These are phyloP conservation scores for Pneumocystis murina DNA, from an alignment of 1,139 yeast species.

Conservation along the genomic window DNA sequence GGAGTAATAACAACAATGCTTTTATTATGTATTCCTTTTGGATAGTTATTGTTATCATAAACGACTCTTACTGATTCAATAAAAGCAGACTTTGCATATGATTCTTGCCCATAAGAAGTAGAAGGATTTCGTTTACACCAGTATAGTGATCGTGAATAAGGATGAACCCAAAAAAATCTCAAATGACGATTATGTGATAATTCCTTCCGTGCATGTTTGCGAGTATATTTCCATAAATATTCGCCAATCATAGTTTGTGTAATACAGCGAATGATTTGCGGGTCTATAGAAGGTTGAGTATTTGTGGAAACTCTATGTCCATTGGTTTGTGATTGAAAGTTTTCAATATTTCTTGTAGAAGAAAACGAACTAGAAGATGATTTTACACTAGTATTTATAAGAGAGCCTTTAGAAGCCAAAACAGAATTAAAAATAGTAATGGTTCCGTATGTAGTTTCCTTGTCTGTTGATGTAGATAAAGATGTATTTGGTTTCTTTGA, in stretches of 20 bases:
- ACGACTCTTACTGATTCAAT: slow-evolving; percentile 67
- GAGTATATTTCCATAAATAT: slow-evolving; percentile 70
- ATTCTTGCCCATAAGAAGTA: slow-evolving; percentile 32
- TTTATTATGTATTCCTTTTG: slow-evolving; percentile 79
- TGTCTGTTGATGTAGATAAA: neutral
- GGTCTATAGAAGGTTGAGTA: slow-evolving; percentile 4
- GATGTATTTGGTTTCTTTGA: neutral
- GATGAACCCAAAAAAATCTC: slow-evolving; percentile 93
- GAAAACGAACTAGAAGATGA: slow-evolving; percentile 7
- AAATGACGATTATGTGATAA: slow-evolving; percentile 74
- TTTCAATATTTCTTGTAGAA: slow-evolving; percentile 3
- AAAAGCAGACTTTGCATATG: slow-evolving; percentile 63
- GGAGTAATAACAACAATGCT: slow-evolving; percentile 65
- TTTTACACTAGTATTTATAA: neutral
- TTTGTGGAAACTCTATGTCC: neutral
- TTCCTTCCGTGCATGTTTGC: slow-evolving; percentile 22
- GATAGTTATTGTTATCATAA: slow-evolving; percentile 73
- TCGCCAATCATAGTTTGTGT: slow-evolving; percentile 93
- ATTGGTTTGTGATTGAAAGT: neutral
- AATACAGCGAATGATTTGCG: slow-evolving; percentile 59
- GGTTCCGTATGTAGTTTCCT: neutral
- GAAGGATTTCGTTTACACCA: slow-evolving; percentile 84
- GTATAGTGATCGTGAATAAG: slow-evolving; percentile 75
- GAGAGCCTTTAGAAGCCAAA: neutral
- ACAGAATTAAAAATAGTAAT: neutral